phyloP scores from a whole-genome alignment of 2,329 filamentous ascomycete genomes.

The Penicillium fuscoglaucum region DNA sequence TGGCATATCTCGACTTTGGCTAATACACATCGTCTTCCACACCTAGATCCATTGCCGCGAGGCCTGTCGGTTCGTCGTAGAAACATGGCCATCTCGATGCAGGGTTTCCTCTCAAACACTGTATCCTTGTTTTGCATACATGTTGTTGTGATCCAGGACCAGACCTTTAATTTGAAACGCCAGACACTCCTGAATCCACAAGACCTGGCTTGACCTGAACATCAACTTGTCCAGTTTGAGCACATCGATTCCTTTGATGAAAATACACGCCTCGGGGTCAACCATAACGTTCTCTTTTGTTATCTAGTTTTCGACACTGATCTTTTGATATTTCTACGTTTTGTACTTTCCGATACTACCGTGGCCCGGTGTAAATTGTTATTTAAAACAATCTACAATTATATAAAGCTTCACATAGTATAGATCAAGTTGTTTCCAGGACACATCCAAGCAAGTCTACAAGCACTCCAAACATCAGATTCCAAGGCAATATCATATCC shows the following conservation, averaged over 20 bases:
- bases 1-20: too few species aligned
- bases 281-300: background rate
- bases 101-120: background rate
- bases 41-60: too few species aligned
- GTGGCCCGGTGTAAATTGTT: background rate
- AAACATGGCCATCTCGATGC: background rate
- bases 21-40: too few species aligned
- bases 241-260: background rate
- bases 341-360: background rate
- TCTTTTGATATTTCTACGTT: background rate
- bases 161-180: background rate
- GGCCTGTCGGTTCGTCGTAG: too few species aligned
- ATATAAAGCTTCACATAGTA: background rate
- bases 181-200: background rate
- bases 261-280: background rate
- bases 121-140: background rate
- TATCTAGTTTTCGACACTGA: background rate
- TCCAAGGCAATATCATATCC: conserved; percentile 32
- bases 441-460: background rate
- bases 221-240: background rate
- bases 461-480: conserved; percentile 10
- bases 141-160: background rate
- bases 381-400: background rate
- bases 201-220: background rate
- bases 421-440: background rate